Percentiles rank a stretch among this genome's conserved stretches.
These are phyloP conservation scores for Tremella yokohamensis DNA, from an alignment of 768 basidiomycete genomes.

Conservation along the genomic window DNA sequence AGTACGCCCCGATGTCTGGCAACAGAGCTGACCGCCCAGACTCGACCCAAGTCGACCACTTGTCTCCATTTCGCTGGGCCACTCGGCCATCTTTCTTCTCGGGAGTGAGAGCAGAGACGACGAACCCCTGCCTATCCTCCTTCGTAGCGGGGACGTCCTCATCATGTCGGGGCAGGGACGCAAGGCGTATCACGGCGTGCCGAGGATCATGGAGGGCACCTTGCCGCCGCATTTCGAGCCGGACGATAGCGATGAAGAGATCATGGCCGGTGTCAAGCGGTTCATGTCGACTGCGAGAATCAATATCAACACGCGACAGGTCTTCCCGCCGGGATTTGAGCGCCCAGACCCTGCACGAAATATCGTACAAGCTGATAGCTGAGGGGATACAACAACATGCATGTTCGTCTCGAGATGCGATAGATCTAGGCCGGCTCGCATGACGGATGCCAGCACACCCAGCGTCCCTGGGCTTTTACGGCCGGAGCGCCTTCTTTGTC, in stretches of 20 bases:
- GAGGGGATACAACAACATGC: no score
- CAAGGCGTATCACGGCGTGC: constrained; percentile 87
- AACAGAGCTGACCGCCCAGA: constrained; percentile 20
- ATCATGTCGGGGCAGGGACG: constrained; percentile 90
- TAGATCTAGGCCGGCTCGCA: constrained; percentile 10
- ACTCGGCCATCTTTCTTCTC: constrained; percentile 82
- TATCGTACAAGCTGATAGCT: background rate
- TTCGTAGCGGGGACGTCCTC: constrained; percentile 85
- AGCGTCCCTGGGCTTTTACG: constrained; percentile 7
- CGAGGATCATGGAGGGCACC: constrained; percentile 77
- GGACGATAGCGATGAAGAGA: constrained; percentile 36
- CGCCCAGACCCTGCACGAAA: constrained; percentile 5
- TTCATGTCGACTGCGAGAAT: constrained; percentile 57
- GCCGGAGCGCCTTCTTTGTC: background rate
- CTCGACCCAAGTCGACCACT: constrained; percentile 86
- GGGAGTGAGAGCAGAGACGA: constrained; percentile 75
- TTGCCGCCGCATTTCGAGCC: constrained; percentile 57
- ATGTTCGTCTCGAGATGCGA: no score
- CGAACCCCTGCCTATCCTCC: constrained; percentile 72
- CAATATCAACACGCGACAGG: constrained; percentile 85
- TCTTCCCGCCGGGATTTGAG: constrained; percentile 46
- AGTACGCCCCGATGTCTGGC: constrained; percentile 6
- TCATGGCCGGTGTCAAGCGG: constrained; percentile 29
- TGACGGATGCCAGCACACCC: constrained; percentile 25
- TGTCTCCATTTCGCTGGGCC: constrained; percentile 89